Evolutionary conservation across 805 yeast species (phyloP), one percentile per base, ranked within the genome.

Genomic region (Cyberlindnera saturnus): DNA sequence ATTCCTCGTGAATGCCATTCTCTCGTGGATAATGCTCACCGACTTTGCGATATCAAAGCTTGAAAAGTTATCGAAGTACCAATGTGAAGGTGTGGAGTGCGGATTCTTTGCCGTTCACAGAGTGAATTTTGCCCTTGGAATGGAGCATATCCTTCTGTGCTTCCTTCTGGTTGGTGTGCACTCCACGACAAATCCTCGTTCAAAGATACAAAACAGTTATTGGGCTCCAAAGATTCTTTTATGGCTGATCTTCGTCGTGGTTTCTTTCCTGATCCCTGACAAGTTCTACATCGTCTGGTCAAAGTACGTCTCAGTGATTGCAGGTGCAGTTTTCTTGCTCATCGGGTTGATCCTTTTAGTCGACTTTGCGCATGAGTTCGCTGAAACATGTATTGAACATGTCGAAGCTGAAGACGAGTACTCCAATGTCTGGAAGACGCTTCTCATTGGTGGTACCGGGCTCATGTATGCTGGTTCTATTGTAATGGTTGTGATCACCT

Each of bases 281-380:
- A 69, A 69, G 18, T 91, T 93, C 61, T 93, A 84, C 62, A 75
- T 90, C 14, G 73, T 83, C 56, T 93, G 95, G 81, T 97, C 99
- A 1, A 93, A 87, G 62, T 81, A 88, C 67, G 70, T 93, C 36
- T 88, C 97, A 6, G 83, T 90, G 28, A 65, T 88, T 5, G 82
- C 88, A 54, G 87, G 96, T 36, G 84, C 91, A 3, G 58, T 89
- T 5, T 93, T 93, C 65, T 76, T 91, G 32, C 81, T 93, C 14
- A 86, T 93, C 47, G 99, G 99, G 1, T 73, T 93, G 45, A 84
- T 95, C 13, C 70, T 93, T 39, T 69, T 93, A 39, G 97, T 93
- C 29, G 99, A 93, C 63, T 93, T 88, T 71, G 98, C 99, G 4
- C 98, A 93, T 64, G 91, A 91, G 53, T 93, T 97, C 96, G 97